Evolutionary conservation across 768 basidiomycete species (phyloP), one percentile per base, ranked within the genome.

Genomic region (Tylopilus rubrobrunneus): DNA sequence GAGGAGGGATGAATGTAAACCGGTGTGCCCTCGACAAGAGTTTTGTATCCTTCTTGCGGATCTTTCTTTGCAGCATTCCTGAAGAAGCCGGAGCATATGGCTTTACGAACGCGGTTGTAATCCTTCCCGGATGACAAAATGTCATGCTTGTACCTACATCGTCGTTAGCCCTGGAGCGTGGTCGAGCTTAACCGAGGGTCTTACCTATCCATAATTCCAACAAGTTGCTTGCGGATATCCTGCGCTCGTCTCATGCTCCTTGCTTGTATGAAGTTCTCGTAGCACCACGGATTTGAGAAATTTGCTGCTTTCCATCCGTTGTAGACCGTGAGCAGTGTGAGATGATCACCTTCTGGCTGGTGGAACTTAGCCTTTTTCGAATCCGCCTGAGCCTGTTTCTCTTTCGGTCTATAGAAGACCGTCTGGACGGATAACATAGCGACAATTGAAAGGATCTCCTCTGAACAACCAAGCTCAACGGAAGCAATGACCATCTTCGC

Each of bases 341-440:
- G 74, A 67, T 98, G 92, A 64, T 98, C 97, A 9, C 97, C 97
- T 74, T 98, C 97, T 1, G 97, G 92, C 68, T 98, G 92, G 72
- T 98, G 96, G 74, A 99, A 99, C 71, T 99, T 99, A 31, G 97
- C 97, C 71, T 98, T 99, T 77, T 99, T 98, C 34, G 96, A 94
- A 71, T 99, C 97, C 0, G 97, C 97, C 72, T 98, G 96, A 11
- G 91, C 94, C 69, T 98, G 97, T 73, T 98, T 98, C 73, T 98
- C 97, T 72, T 98, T 98, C n/a, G 96, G 97, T 36, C 97, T 84
- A 71, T 98, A 98, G 71, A 98, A 99, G 37, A 98, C 92, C 47
- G 84, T 90, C 67, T 96, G 95, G 29, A 97, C 92, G 4, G 92
- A 93, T 39, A 98, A 75, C 97, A 99, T 99, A 9, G 95, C 96